Conservation (phyloP, 177 flowering plant genomes). For the Telopea speciosissima region DNA sequence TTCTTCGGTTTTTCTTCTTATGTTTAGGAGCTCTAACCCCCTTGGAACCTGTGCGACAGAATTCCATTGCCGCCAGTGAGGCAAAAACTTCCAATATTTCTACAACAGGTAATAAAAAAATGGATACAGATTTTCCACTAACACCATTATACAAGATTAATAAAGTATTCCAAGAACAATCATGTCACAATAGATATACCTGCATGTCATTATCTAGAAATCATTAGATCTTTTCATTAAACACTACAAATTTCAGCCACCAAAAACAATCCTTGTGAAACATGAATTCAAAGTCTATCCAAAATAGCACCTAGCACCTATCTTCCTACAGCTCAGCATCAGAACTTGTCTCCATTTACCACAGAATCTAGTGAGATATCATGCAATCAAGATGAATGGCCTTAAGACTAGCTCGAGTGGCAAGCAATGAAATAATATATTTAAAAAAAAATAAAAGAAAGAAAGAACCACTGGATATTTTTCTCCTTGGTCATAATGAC, state of each 20-base stretch:
- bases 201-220: too few species aligned
- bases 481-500: too few species aligned
- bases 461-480: too few species aligned
- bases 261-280: not conserved
- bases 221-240: not conserved
- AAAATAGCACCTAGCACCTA: not conserved
- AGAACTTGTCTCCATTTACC: too few species aligned
- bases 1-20: conserved; percentile 50
- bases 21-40: conserved; percentile 30
- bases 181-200: not conserved
- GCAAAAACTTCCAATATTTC: not conserved
- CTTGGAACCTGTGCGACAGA: conserved; percentile 33
- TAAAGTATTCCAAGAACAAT: not conserved
- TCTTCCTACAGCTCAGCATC: not conserved
- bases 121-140: not conserved
- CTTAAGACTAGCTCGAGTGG: too few species aligned
- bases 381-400: too few species aligned
- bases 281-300: not conserved
- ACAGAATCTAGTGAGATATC: too few species aligned
- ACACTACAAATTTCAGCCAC: not conserved
- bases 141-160: not conserved
- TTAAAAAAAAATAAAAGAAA: too few species aligned
- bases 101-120: not conserved
- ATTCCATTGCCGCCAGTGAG: not conserved
- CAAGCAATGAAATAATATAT: too few species aligned